A percentile compares a stretch with the other conserved stretches of the same genome.
phyloP scores from a whole-genome alignment of 371 early-diverging fungal species.

The Umbelopsis sp. region DNA sequence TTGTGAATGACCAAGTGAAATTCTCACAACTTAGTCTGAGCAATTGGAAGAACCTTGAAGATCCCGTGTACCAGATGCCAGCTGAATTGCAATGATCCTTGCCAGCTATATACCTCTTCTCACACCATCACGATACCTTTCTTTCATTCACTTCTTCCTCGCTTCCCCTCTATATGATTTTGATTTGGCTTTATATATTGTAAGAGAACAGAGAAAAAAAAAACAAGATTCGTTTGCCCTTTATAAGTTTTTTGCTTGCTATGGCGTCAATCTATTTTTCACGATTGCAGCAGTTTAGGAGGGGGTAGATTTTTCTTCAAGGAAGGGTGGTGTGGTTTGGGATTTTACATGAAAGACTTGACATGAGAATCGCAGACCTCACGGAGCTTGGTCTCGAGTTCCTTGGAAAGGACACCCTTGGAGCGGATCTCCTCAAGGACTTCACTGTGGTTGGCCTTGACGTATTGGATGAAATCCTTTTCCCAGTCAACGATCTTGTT shows the following conservation, averaged over 20 bases:
- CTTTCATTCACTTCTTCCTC: background rate
- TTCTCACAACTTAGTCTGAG: slow-evolving; percentile 54
- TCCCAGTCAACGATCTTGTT: slow-evolving; percentile 89
- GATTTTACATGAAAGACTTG: slow-evolving; percentile 79
- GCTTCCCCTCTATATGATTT: background rate
- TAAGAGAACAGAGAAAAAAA: slow-evolving; percentile 13
- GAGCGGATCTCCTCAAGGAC: slow-evolving; percentile 88
- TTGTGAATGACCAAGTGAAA: slow-evolving; percentile 60
- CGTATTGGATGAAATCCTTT: slow-evolving; percentile 85
- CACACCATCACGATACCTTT: too few species aligned
- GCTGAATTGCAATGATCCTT: slow-evolving; percentile 41
- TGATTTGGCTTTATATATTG: slow-evolving; percentile 4
- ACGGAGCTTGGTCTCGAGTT: slow-evolving; percentile 86
- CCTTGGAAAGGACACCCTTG: slow-evolving; percentile 71
- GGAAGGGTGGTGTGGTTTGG: background rate
- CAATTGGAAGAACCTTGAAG: slow-evolving; percentile 64
- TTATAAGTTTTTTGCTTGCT: slow-evolving; percentile 17
- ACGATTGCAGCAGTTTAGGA: slow-evolving; percentile 9
- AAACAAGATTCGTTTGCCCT: slow-evolving; percentile 14
- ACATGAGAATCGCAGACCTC: slow-evolving; percentile 82
- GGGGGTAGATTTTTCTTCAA: slow-evolving; percentile 6
- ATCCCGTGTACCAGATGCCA: slow-evolving; percentile 47
- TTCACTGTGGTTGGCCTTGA: slow-evolving; percentile 85
- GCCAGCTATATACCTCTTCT: slow-evolving; percentile 23
- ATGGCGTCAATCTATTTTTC: background rate